A percentile compares a stretch with the other conserved stretches of the same genome.
Evolutionary conservation across 2,329 filamentous ascomycete species (phyloP).

Genomic region (Aspergillus hiratsukae): DNA sequence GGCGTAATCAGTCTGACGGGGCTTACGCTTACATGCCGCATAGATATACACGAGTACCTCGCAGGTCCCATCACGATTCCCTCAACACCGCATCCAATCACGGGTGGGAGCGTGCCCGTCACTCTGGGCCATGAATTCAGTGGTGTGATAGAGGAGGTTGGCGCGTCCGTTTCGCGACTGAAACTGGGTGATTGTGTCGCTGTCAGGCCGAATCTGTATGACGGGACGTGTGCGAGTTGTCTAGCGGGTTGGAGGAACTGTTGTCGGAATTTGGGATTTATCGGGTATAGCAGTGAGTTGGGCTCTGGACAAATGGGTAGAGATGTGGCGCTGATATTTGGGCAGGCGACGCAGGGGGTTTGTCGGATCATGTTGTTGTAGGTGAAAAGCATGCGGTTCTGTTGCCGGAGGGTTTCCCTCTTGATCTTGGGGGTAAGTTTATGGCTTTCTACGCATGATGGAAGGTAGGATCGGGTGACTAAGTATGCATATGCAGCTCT

Average conservation of each 20-base stretch:
- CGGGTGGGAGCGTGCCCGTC: conserved; percentile 54
- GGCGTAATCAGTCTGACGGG: background rate
- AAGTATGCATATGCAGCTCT: conserved; percentile 39
- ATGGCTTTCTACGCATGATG: background rate
- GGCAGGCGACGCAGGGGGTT: conserved; percentile 25
- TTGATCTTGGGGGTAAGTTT: conserved; percentile 20
- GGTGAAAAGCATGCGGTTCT: conserved; percentile 16
- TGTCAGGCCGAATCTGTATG: conserved; percentile 58
- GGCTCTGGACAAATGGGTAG: conserved; percentile 8
- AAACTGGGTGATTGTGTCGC: conserved; percentile 54
- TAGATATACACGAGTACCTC: conserved; percentile 51
- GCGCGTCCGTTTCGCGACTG: conserved; percentile 44
- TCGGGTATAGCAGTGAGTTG: conserved; percentile 43
- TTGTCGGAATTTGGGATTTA: conserved; percentile 54
- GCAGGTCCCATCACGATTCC: conserved; percentile 48
- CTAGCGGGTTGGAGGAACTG: conserved; percentile 51
- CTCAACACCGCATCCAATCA: conserved; percentile 52
- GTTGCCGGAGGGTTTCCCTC: conserved; percentile 19
- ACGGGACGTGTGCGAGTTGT: conserved; percentile 55
- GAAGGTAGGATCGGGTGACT: background rate
- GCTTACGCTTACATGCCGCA: conserved; percentile 7
- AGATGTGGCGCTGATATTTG: conserved; percentile 49
- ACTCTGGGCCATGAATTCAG: conserved; percentile 64
- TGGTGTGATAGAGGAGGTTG: conserved; percentile 57
- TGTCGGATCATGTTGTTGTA: conserved; percentile 26